Evolutionary conservation across 768 basidiomycete species (phyloP), one percentile per base, ranked within the genome.

Genomic region (Strobilomyces dryophilus): DNA sequence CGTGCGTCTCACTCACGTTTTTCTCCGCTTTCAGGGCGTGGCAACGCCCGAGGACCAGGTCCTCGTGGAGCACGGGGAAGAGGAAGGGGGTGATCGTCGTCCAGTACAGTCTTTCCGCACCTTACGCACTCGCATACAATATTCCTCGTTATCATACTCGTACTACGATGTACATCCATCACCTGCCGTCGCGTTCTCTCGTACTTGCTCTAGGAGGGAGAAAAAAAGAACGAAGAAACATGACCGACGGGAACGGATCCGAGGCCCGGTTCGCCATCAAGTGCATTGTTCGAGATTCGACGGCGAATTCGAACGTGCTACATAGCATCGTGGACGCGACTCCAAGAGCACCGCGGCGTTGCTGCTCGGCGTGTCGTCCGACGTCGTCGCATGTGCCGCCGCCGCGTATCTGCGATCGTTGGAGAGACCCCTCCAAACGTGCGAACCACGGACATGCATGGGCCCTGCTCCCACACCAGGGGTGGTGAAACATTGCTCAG

Each of bases 41-140:
- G 60, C 39, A 56, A 42, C 10, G 1, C 61, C 27, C 63, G 68
- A 56, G 70, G 68, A 39, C 18, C 51, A 3, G 64, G 64, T 41
- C 54, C 58, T 26, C 70, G 70, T 40, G 69, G 68, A 2, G 18
- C 64, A 6, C 58, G 69, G 52, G 67, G 69, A 12, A 62, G 69
- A 29, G 65, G 71, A n/a, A 66, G 71, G 60, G 71, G 67, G 3
- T 71, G 58, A 56, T 50, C 26, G 36, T n/a, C 14, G 18, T 29
- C 32, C 42, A 40, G 24, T 3, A 40, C 39, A 35, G 35, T 20
- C 37, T n/a, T 4, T 29, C 3, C 12, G 8, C 32, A 29, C 29
- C 34, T 32, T 15, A 15, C 15, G 36, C 9, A 17, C 8, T 20
- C n/a, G 7, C 20, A 46, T 43, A 37, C 47, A 43, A 63, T 55